Conservation (phyloP, 192 early-diverging fungal species). For the Coemansia sp. region DNA sequence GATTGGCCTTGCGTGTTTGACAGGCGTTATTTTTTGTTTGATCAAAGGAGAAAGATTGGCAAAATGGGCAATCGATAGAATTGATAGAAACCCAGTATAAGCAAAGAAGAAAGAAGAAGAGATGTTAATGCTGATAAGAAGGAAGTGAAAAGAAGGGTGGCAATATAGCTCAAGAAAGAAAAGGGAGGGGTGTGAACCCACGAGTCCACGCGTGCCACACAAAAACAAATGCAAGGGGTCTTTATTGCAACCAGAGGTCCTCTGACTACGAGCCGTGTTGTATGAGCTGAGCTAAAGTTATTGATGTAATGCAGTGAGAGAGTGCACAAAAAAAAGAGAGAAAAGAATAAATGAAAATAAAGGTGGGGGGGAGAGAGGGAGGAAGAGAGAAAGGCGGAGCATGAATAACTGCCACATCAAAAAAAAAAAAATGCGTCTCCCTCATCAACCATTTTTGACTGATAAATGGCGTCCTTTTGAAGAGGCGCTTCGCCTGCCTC, state of each 20-base stretch:
- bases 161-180: not conserved
- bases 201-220: constrained; percentile 6
- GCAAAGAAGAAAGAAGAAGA: not conserved
- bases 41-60: constrained; percentile 2
- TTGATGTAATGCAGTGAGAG: not conserved
- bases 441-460: not conserved
- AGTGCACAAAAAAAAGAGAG: constrained; percentile 7
- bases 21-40: not conserved
- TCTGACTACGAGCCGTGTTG: not conserved
- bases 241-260: not conserved
- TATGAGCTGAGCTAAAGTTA: not conserved
- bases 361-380: not conserved
- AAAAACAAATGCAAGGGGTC: constrained; percentile 3
- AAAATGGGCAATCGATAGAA: not conserved
- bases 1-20: not conserved
- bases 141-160: not conserved
- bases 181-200: not conserved
- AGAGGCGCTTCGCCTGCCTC: not conserved
- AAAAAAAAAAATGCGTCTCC: not conserved
- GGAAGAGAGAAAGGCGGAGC: not conserved
- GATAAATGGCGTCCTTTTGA: constrained; percentile 4
- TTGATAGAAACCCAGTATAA: not conserved
- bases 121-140: not conserved
- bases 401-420: not conserved
- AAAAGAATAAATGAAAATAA: not conserved